Evolutionary conservation across 2,329 filamentous ascomycete species (phyloP).

Genomic region (Aureobasidium sp.): DNA sequence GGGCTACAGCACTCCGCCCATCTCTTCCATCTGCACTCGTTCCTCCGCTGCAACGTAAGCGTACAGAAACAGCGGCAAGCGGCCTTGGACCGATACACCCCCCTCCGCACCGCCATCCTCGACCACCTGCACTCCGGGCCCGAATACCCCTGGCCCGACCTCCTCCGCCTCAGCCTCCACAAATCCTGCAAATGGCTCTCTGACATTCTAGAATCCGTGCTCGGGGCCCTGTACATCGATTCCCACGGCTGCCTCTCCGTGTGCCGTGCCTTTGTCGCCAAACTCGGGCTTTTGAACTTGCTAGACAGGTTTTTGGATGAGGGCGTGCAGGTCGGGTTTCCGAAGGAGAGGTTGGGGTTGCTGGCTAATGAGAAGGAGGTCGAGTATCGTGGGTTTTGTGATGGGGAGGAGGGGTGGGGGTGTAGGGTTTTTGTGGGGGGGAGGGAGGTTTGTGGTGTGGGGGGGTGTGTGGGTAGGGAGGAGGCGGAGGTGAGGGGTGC

Average conservation of each 20-base stretch:
- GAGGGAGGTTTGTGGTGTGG: conserved; percentile 26
- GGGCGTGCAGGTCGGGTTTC: conserved; percentile 47
- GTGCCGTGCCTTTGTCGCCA: conserved; percentile 53
- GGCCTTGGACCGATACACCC: conserved; percentile 38
- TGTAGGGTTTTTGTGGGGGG: conserved; percentile 30
- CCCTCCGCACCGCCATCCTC: conserved; percentile 42
- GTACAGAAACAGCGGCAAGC: conserved; percentile 41
- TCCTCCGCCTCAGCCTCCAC: conserved; percentile 46
- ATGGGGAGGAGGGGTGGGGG: conserved; percentile 16
- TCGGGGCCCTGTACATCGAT: conserved; percentile 82
- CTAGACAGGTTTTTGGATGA: conserved; percentile 51
- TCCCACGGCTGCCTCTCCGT: conserved; percentile 49
- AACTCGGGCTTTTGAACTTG: conserved; percentile 56
- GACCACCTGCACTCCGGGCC: conserved; percentile 41
- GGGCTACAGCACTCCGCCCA: conserved; percentile 5
- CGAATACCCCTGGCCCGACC: conserved; percentile 67
- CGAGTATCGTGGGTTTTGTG: conserved; percentile 36
- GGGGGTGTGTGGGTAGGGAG: conserved; percentile 26
- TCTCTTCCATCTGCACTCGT: conserved; percentile 22
- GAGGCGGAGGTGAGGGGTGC: conserved; percentile 33
- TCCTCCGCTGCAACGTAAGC: conserved; percentile 26
- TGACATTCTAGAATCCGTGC: conserved; percentile 69
- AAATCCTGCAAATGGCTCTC: conserved; percentile 68
- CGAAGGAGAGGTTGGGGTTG: conserved; percentile 59
- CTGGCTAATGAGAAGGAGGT: conserved; percentile 47